phyloP scores from a whole-genome alignment of 2,329 filamentous ascomycete species.

The Arthrobotrys pseudoclavata region DNA sequence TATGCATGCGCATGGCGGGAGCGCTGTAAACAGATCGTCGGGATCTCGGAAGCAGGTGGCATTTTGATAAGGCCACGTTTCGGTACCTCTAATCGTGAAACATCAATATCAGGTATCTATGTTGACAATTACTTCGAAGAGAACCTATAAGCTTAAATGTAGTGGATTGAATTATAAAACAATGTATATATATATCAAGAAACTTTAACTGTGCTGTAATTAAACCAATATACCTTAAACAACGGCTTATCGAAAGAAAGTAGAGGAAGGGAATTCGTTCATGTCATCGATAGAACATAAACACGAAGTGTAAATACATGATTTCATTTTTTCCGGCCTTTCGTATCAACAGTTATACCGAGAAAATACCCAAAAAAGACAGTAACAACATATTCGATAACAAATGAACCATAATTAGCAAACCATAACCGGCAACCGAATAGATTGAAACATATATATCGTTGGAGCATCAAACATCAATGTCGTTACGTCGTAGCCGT shows the following conservation, averaged over 20 bases:
- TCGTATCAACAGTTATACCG: slow-evolving; percentile 6
- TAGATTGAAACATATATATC: slow-evolving; percentile 14
- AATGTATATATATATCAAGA: neutral
- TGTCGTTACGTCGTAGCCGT: slow-evolving; percentile 50
- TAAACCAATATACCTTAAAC: slow-evolving; percentile 7
- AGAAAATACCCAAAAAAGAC: slow-evolving; percentile 10
- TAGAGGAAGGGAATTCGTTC: slow-evolving; percentile 45
- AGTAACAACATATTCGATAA: neutral
- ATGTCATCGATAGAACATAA: slow-evolving; percentile 28
- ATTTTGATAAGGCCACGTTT: neutral
- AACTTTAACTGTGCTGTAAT: neutral
- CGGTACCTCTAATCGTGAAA: neutral
- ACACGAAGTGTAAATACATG: slow-evolving; percentile 30
- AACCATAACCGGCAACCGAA: slow-evolving; percentile 6
- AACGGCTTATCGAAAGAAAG: neutral
- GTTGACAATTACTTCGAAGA: too few relatives aligned
- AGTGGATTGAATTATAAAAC: neutral
- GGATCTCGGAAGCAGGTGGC: slow-evolving; percentile 11
- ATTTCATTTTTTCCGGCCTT: slow-evolving; percentile 16
- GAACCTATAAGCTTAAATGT: too few relatives aligned
- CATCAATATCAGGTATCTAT: neutral
- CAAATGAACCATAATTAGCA: slow-evolving; percentile 11
- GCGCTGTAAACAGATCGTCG: neutral
- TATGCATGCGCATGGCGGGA: slow-evolving; percentile 13
- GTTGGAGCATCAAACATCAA: slow-evolving; percentile 23